phyloP scores from a whole-genome alignment of 2,329 filamentous ascomycete genomes.

The Ophiostoma pallidulum region DNA sequence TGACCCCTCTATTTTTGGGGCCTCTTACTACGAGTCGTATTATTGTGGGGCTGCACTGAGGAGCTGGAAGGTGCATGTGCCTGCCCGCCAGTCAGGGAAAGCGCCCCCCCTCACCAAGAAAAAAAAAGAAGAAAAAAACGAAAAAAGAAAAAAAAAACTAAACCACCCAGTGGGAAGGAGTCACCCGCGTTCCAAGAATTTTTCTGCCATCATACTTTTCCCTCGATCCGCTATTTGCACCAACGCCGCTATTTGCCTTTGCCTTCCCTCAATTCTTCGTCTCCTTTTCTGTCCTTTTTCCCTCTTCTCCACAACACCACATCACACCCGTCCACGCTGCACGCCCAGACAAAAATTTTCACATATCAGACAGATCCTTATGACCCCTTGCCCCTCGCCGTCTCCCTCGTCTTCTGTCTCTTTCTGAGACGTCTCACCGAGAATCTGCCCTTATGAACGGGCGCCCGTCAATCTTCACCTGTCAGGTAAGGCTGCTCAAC shows the following conservation, averaged over 20 bases:
- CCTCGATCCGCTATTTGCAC: constrained; percentile 13
- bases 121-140: not conserved
- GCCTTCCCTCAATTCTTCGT: constrained; percentile 10
- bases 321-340: too few species aligned
- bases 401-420: constrained; percentile 17
- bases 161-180: too few species aligned
- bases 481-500: constrained; percentile 61
- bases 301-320: not conserved
- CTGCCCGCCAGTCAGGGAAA: not conserved
- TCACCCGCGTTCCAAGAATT: constrained; percentile 16
- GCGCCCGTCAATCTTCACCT: constrained; percentile 76
- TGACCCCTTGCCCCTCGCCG: constrained; percentile 1
- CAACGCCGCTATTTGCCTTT: not conserved
- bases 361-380: not conserved
- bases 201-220: constrained; percentile 14
- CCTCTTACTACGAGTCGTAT: too few species aligned
- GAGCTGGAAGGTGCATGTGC: not conserved
- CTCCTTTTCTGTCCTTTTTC: not conserved
- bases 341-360: not conserved
- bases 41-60: too few species aligned
- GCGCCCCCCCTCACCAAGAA: constrained; percentile 7
- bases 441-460: constrained; percentile 73
- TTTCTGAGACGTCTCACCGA: constrained; percentile 28
- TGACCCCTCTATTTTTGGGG: not conserved
- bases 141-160: constrained; percentile 2